A percentile compares a stretch with the other conserved stretches of the same genome.
Evolutionary conservation across 257 asterid genomes (phyloP).

Genomic region (Solanum medicagineum): DNA sequence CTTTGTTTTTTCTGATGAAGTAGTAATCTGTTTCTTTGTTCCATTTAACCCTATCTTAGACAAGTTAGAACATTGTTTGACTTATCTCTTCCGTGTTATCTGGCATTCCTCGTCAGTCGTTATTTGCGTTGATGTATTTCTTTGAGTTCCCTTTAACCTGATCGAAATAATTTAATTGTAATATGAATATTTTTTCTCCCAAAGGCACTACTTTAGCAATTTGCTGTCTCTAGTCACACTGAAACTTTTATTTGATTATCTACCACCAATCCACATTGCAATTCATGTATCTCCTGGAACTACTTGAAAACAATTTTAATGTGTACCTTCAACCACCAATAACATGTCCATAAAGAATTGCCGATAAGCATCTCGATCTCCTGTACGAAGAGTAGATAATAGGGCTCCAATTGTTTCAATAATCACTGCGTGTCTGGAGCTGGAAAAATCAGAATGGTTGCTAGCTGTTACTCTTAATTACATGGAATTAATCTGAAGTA

Average conservation of each 20-base stretch:
- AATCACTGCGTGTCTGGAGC: conserved; percentile 53
- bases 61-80: neutral
- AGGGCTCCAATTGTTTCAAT: conserved; percentile 66
- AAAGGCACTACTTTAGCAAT: neutral
- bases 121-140: neutral
- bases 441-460: conserved; percentile 9
- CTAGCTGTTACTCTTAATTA: neutral
- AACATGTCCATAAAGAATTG: conserved; percentile 65
- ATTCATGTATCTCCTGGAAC: neutral
- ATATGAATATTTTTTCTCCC: neutral
- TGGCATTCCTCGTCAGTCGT: neutral
- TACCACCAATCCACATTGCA: neutral
- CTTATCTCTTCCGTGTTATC: neutral
- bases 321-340: conserved; percentile 58
- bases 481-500: neutral
- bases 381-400: conserved; percentile 64
- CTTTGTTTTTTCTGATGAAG: too few relatives aligned
- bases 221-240: neutral
- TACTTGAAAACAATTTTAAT: neutral
- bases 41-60: neutral
- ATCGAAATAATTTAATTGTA: neutral
- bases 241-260: neutral
- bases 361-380: conserved; percentile 81
- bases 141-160: neutral
- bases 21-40: neutral